A percentile compares a stretch with the other conserved stretches of the same genome.
These are phyloP conservation scores for Camelina sativa DNA, from an alignment of 345 rosid genomes.

Conservation along the genomic window DNA sequence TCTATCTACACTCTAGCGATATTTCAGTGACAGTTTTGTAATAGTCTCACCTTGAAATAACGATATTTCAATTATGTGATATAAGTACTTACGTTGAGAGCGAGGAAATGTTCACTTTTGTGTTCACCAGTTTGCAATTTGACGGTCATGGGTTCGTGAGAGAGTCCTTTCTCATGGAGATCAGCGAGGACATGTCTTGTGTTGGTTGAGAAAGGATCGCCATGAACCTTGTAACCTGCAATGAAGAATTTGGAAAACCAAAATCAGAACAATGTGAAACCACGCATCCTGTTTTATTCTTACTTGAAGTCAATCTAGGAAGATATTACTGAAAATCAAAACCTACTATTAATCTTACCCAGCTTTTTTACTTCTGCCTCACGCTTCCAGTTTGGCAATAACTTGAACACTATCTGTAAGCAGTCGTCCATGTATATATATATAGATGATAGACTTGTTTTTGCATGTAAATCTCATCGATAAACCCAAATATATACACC, in stretches of 20 bases:
- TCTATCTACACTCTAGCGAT: not conserved
- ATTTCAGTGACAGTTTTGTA: too few relatives aligned
- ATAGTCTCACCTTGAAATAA: not conserved
- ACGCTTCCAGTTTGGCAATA: slow-evolving; percentile 21
- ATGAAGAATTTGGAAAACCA: slow-evolving; percentile 18
- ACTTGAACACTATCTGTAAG: slow-evolving; percentile 5
- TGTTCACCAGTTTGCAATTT: slow-evolving; percentile 60
- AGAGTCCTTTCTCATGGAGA: slow-evolving; percentile 66
- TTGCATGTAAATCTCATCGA: not conserved
- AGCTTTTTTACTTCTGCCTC: slow-evolving; percentile 27
- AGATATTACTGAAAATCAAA: slow-evolving; percentile 1
- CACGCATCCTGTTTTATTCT: not conserved
- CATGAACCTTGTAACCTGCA: slow-evolving; percentile 53
- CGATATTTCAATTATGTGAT: not conserved
- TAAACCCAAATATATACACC: not conserved
- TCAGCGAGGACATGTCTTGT: slow-evolving; percentile 52
- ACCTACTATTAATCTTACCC: slow-evolving; percentile 19
- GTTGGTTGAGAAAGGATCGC: slow-evolving; percentile 48
- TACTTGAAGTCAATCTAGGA: not conserved
- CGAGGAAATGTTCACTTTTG: slow-evolving; percentile 52
- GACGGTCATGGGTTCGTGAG: slow-evolving; percentile 54
- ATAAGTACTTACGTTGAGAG: slow-evolving; percentile 54
- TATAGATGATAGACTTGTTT: slow-evolving; percentile 14
- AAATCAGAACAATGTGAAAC: slow-evolving; percentile 10
- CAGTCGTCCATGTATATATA: slow-evolving; percentile 22